These are phyloP conservation scores for Candida adriatica DNA, from an alignment of 805 yeast genomes.

Conservation along the genomic window DNA sequence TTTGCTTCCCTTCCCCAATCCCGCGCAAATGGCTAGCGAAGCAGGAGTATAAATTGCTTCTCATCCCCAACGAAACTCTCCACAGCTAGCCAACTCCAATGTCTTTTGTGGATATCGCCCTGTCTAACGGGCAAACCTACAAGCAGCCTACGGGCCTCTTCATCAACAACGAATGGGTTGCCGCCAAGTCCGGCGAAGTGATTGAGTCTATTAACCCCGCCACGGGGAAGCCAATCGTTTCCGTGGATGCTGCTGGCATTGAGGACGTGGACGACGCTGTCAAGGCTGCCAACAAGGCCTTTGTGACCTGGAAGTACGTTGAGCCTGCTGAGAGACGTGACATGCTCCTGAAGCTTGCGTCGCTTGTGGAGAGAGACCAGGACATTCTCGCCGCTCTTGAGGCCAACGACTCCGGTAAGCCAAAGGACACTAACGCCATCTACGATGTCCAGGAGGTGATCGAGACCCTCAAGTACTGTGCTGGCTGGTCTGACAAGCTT, in stretches of 20 bases:
- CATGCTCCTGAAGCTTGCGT: conserved; percentile 41
- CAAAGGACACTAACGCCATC: conserved; percentile 43
- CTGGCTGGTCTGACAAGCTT: conserved; percentile 71
- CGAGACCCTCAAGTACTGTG: conserved; percentile 54
- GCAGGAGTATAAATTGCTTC: too few species aligned
- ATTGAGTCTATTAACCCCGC: conserved; percentile 41
- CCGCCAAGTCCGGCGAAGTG: conserved; percentile 39
- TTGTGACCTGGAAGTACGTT: conserved; percentile 39
- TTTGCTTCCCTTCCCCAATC: too few species aligned
- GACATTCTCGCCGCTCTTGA: conserved; percentile 50
- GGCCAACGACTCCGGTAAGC: conserved; percentile 55
- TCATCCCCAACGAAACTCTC: too few species aligned
- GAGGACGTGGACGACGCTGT: conserved; percentile 52
- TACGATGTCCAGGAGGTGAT: conserved; percentile 55
- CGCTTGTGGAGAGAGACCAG: conserved; percentile 39
- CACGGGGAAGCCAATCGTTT: conserved; percentile 43
- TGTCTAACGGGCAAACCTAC: conserved; percentile 64
- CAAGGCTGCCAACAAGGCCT: conserved; percentile 44
- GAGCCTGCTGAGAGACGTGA: conserved; percentile 42
- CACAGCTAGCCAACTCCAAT: too few species aligned
- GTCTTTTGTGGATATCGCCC: conserved; percentile 31
- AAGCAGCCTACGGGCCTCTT: conserved; percentile 72
- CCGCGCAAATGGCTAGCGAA: too few species aligned
- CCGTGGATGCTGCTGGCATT: conserved; percentile 42
- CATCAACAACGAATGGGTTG: conserved; percentile 66